phyloP scores from a whole-genome alignment of 257 asterid species.

The Eucommia ulmoides region DNA sequence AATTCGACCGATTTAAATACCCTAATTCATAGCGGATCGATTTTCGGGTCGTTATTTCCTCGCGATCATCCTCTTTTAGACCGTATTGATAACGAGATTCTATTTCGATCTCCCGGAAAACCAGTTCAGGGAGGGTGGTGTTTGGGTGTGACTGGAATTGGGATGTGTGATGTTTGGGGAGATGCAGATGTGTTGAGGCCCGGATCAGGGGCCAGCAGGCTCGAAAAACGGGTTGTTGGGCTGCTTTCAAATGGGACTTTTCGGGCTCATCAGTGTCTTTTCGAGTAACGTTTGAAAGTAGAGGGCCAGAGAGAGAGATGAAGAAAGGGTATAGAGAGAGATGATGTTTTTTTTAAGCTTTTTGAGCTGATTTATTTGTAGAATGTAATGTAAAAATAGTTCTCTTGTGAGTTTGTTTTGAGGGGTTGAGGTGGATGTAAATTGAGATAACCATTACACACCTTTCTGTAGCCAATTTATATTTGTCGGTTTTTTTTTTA shows the following conservation, averaged over 20 bases:
- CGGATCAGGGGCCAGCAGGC: conserved; percentile 53
- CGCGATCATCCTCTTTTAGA: conserved; percentile 50
- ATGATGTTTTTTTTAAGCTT: no score
- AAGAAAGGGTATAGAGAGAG: no score
- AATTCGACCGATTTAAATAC: conserved; percentile 42
- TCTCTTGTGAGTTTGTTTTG: no score
- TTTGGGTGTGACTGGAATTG: conserved; percentile 37
- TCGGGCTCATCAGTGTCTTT: conserved; percentile 28
- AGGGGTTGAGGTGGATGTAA: no score
- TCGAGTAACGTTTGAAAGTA: conserved; percentile 12
- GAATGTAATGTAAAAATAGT: no score
- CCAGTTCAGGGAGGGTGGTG: conserved; percentile 95
- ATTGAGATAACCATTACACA: no score
- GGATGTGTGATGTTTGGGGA: conserved; percentile 60
- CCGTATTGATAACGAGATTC: conserved; percentile 44
- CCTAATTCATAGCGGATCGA: conserved; percentile 59
- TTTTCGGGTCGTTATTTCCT: conserved; percentile 56
- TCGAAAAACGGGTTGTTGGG: conserved; percentile 39
- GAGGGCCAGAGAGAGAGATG: conserved; percentile 7
- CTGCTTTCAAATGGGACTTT: conserved; percentile 27
- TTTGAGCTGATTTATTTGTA: no score
- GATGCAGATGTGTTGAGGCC: conserved; percentile 78
- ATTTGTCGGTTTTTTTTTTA: no score
- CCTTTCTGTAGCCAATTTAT: no score
- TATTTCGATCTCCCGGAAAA: conserved; percentile 28